Conservation (phyloP, 352 stramenopile species). For the Globisporangium paroecandrum region DNA sequence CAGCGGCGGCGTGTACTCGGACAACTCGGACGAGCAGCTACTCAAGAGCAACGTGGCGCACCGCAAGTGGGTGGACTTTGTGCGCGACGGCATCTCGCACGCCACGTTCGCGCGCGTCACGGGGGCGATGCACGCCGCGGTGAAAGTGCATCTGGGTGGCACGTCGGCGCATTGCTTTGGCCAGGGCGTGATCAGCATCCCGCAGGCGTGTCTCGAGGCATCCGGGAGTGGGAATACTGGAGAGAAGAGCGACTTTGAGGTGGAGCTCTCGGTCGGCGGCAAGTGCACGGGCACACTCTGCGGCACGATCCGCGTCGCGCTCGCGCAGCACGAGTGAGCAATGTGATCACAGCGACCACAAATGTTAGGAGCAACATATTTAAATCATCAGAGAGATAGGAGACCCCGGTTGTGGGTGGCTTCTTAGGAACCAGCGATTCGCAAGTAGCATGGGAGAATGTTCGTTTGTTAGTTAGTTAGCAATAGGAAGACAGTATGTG, state of each 20-base stretch:
- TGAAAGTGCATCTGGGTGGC: slow-evolving; percentile 61
- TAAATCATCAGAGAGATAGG: background rate
- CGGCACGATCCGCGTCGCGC: slow-evolving; percentile 35
- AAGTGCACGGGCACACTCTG: slow-evolving; percentile 55
- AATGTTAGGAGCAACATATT: background rate
- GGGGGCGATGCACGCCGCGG: slow-evolving; percentile 60
- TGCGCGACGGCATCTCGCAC: slow-evolving; percentile 49
- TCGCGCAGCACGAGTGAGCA: slow-evolving; percentile 25
- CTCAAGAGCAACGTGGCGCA: slow-evolving; percentile 52
- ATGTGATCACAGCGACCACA: background rate
- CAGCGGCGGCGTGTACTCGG: slow-evolving; percentile 54
- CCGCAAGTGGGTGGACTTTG: slow-evolving; percentile 44
- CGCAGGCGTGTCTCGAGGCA: slow-evolving; percentile 23
- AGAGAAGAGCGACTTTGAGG: slow-evolving; percentile 31
- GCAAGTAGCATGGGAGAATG: background rate
- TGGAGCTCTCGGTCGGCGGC: slow-evolving; percentile 53
- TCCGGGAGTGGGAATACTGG: slow-evolving; percentile 16
- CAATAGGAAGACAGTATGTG: background rate
- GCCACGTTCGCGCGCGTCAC: slow-evolving; percentile 51
- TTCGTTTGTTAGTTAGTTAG: background rate
- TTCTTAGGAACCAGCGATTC: background rate
- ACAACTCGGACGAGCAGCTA: slow-evolving; percentile 22
- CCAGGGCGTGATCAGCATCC: slow-evolving; percentile 66
- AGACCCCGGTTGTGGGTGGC: background rate
- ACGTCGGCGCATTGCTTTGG: slow-evolving; percentile 44